Evolutionary conservation across 352 stramenopile species (phyloP).

Genomic region (Blastocystis sp.): DNA sequence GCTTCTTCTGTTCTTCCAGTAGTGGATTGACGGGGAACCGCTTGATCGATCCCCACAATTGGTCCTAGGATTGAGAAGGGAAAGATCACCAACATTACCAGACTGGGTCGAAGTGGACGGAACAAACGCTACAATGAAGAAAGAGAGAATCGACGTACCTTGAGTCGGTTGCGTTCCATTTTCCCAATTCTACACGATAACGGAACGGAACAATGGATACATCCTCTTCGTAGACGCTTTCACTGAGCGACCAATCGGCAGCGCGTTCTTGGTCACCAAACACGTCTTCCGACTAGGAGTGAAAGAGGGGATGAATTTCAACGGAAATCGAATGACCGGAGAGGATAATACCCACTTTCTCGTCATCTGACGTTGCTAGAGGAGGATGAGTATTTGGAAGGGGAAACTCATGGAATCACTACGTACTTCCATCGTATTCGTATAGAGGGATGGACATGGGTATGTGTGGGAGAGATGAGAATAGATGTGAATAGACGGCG

Average conservation of each 20-base stretch:
- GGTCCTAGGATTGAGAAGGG: background rate
- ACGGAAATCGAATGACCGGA: background rate
- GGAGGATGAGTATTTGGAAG: background rate
- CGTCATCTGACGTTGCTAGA: constrained; percentile 27
- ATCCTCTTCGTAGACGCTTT: constrained; percentile 13
- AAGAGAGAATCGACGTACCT: background rate
- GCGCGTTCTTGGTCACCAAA: background rate
- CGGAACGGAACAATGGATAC: background rate
- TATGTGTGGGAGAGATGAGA: no score
- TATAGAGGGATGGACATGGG: background rate
- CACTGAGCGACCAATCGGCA: background rate
- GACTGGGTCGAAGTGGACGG: background rate
- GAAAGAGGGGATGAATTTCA: background rate
- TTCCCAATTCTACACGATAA: background rate
- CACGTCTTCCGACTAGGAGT: background rate
- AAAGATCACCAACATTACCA: background rate
- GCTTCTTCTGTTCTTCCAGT: background rate
- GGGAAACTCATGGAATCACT: background rate
- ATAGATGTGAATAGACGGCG: no score
- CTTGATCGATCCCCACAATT: background rate
- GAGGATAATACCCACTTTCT: background rate
- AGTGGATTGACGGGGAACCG: background rate
- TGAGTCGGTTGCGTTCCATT: background rate
- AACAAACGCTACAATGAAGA: background rate
- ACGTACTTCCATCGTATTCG: background rate